Conservation (phyloP, 192 early-diverging fungal species). For the Jimgerdemannia flammicorona region DNA sequence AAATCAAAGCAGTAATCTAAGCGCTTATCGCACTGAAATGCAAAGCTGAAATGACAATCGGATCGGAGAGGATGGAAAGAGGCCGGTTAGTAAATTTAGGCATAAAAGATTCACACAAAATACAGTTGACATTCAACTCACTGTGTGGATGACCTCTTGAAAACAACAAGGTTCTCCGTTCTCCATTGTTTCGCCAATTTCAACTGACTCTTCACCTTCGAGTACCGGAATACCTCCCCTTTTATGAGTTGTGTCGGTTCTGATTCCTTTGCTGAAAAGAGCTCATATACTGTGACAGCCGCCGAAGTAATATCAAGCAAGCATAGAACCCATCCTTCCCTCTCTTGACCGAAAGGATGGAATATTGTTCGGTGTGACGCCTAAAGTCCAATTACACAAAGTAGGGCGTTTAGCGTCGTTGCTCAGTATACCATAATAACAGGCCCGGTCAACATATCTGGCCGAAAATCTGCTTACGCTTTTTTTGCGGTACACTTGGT, state of each 20-base stretch:
- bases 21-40: background rate
- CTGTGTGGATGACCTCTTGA: background rate
- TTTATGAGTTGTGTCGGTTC: background rate
- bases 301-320: background rate
- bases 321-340: background rate
- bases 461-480: background rate
- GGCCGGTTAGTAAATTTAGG: background rate
- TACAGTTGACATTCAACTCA: background rate
- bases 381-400: background rate
- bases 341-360: background rate
- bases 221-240: background rate
- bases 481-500: background rate
- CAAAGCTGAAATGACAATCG: background rate
- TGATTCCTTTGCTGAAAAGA: background rate
- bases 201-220: background rate
- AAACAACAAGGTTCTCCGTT: background rate
- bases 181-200: background rate
- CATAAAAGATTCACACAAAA: background rate
- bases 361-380: background rate
- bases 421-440: too few species aligned
- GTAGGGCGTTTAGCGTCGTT: too few species aligned
- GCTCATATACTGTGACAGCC: background rate
- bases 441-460: too few species aligned
- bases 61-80: background rate
- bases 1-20: background rate